Evolutionary conservation across 1,284 basidiomycete species (phyloP).

Genomic region (Hymenochaete sp.): DNA sequence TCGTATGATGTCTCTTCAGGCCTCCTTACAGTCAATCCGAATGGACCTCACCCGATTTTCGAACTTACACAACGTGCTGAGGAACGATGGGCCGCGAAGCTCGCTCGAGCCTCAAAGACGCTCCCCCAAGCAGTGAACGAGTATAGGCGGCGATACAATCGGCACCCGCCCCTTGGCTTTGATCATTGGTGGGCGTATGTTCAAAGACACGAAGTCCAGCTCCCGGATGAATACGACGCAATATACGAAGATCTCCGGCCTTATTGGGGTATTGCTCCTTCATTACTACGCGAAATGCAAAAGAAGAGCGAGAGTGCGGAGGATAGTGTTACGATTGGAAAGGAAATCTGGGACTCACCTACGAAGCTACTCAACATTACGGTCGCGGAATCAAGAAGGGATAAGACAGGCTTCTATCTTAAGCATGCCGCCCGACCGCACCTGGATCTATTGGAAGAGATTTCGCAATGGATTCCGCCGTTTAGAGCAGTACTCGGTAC

Average conservation of each 20-base stretch:
- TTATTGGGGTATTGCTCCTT: constrained; percentile 45
- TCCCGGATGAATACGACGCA: constrained; percentile 52
- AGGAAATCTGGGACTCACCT: constrained; percentile 24
- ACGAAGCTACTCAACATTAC: constrained; percentile 28
- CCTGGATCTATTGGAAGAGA: constrained; percentile 1
- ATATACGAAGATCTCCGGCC: constrained; percentile 45
- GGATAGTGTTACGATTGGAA: constrained; percentile 32
- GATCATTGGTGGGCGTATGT: constrained; percentile 58
- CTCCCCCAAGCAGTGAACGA: constrained; percentile 35
- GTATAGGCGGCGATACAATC: constrained; percentile 39
- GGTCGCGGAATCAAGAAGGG: constrained; percentile 23
- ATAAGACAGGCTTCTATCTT: background rate
- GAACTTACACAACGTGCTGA: constrained; percentile 37
- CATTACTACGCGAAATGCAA: constrained; percentile 32
- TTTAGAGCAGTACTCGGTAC: constrained; percentile 26
- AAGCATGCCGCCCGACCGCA: background rate
- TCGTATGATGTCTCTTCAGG: no score
- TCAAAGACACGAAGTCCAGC: constrained; percentile 40
- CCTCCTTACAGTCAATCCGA: constrained; percentile 25
- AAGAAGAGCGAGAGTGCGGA: constrained; percentile 29
- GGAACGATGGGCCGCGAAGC: constrained; percentile 33
- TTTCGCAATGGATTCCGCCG: constrained; percentile 19
- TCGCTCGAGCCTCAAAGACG: constrained; percentile 35
- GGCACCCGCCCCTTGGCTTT: constrained; percentile 44
- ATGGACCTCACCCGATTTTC: constrained; percentile 34